Evolutionary conservation across 106 monocot genomes (phyloP).

Genomic region (Phalaenopsis equestris): DNA sequence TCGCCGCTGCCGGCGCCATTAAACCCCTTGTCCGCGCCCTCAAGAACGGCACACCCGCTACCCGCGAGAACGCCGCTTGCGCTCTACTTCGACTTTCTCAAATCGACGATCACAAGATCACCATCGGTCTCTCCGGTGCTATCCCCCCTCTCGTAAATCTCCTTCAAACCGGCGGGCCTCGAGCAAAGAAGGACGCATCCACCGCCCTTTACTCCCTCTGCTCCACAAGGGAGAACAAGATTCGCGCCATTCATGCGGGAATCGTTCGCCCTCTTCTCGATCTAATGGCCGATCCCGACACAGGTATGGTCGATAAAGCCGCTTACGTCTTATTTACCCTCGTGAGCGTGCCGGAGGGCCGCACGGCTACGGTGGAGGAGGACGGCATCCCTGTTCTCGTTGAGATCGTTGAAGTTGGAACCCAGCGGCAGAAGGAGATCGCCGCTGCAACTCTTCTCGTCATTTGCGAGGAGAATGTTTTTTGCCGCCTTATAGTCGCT

Average conservation of each 20-base stretch:
- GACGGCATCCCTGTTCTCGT: conserved; percentile 50
- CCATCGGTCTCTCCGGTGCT: conserved; percentile 56
- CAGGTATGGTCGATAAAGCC: conserved; percentile 61
- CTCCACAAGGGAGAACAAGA: conserved; percentile 40
- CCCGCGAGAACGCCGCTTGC: conserved; percentile 62
- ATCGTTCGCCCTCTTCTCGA: conserved; percentile 42
- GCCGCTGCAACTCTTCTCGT: conserved; percentile 18
- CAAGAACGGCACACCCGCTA: conserved; percentile 24
- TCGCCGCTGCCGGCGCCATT: conserved; percentile 53
- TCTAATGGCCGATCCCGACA: conserved; percentile 51
- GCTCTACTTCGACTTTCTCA: conserved; percentile 47
- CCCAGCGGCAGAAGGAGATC: conserved; percentile 35
- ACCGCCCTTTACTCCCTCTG: conserved; percentile 57
- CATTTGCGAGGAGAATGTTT: conserved; percentile 28
- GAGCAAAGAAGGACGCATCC: conserved; percentile 62
- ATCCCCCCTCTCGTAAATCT: conserved; percentile 40
- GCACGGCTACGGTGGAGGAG: conserved; percentile 38
- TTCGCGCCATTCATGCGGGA: conserved; percentile 44
- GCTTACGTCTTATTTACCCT: conserved; percentile 22
- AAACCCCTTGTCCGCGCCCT: conserved; percentile 36
- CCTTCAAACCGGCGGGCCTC: conserved; percentile 30
- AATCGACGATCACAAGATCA: conserved; percentile 25
- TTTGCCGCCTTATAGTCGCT: conserved; percentile 13
- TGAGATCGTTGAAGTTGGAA: conserved; percentile 45
- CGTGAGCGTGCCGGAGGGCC: conserved; percentile 20